These are phyloP conservation scores for Ustilago nuda DNA, from an alignment of 1,284 basidiomycete genomes.

Conservation along the genomic window DNA sequence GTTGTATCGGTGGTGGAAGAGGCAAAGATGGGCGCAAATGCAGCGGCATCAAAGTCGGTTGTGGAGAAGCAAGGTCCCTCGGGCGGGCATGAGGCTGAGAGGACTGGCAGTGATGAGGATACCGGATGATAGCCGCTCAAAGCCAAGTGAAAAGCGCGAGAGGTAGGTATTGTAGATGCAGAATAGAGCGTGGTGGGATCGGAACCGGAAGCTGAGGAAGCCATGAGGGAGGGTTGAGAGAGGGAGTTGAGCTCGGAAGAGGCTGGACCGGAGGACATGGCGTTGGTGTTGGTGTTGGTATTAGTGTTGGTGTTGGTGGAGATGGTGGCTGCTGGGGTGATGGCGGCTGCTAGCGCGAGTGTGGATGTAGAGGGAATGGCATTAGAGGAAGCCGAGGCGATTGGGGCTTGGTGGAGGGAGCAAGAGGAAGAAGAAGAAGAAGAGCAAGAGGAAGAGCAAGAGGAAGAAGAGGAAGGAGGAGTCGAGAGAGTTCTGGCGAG, in stretches of 20 bases:
- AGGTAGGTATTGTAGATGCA: constrained; percentile 13
- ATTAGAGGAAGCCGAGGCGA: constrained; percentile 16
- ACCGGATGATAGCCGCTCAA: constrained; percentile 19
- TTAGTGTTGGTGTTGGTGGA: constrained; percentile 8
- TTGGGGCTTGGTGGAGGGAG: constrained; percentile 14
- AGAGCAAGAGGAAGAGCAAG: constrained; percentile 7
- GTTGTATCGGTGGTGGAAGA: constrained; percentile 12
- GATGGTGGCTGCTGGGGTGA: constrained; percentile 20
- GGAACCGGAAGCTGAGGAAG: constrained; percentile 15
- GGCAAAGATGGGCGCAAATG: constrained; percentile 24
- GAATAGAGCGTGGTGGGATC: constrained; percentile 30
- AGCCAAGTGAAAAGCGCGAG: constrained; percentile 27
- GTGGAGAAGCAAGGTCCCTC: constrained; percentile 34
- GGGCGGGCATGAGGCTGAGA: constrained; percentile 38
- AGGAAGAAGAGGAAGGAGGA: neutral
- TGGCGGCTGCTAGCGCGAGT: constrained; percentile 21
- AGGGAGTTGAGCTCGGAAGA: constrained; percentile 18
- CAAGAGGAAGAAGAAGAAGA: constrained; percentile 18
- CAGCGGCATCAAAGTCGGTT: constrained; percentile 37
- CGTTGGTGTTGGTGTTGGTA: neutral
- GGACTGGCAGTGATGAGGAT: constrained; percentile 13
- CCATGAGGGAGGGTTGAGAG: constrained; percentile 23
- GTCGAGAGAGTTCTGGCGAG: constrained; percentile 21
- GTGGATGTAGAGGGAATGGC: constrained; percentile 25
- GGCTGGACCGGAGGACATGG: constrained; percentile 18